Evolutionary conservation across 257 asterid genomes (phyloP).

Genomic region (Thymus mandschuricus): DNA sequence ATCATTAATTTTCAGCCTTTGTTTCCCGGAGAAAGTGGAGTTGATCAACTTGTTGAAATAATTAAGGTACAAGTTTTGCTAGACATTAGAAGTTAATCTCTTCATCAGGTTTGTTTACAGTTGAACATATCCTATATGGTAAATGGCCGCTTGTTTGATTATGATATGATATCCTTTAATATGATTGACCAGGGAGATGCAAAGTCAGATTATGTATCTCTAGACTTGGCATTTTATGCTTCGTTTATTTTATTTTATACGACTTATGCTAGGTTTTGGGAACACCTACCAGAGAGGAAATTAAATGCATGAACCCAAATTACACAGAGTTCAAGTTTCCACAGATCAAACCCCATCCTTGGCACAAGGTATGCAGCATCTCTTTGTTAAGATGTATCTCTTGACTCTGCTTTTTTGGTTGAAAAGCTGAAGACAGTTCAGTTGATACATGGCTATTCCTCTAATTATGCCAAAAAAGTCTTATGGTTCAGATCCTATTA

Average conservation of each 20-base stretch:
- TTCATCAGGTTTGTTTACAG: constrained; percentile 21
- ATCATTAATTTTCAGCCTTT: constrained; percentile 67
- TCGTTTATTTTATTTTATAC: constrained; percentile 24
- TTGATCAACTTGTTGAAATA: constrained; percentile 94
- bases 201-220: constrained; percentile 15
- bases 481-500: background rate
- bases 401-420: background rate
- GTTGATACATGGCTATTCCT: background rate
- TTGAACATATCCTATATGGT: constrained; percentile 7
- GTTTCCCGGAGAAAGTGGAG: constrained; percentile 99
- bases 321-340: constrained; percentile 93
- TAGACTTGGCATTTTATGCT: background rate
- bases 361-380: constrained; percentile 80
- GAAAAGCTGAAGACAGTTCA: constrained; percentile 22
- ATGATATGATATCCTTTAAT: constrained; percentile 14
- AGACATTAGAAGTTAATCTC: constrained; percentile 11
- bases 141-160: constrained; percentile 12
- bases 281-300: constrained; percentile 98
- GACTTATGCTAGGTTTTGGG: constrained; percentile 76
- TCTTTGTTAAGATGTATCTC: constrained; percentile 1
- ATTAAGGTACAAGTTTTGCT: constrained; percentile 64
- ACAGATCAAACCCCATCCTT: constrained; percentile 98
- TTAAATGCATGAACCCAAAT: constrained; percentile 97
- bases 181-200: constrained; percentile 11
- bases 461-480: background rate